Evolutionary conservation across 768 basidiomycete genomes (phyloP).

Genomic region (Exsudoporus frostii): DNA sequence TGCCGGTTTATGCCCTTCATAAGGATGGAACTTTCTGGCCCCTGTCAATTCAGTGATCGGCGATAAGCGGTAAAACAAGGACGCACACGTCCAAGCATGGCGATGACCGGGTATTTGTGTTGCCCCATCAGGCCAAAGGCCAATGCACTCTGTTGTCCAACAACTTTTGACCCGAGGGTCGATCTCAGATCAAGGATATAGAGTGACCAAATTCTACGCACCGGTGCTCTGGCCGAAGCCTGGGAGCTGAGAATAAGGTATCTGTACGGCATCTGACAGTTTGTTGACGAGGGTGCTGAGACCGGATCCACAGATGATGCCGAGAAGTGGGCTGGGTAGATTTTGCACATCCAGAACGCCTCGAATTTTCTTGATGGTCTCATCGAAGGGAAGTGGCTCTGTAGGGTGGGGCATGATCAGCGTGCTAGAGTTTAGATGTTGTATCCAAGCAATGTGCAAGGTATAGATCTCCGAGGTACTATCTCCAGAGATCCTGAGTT

Average conservation of each 20-base stretch:
- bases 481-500: background rate
- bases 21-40: slow-evolving; percentile 67
- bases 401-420: slow-evolving; percentile 12
- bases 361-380: slow-evolving; percentile 29
- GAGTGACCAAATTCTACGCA: slow-evolving; percentile 26
- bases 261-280: slow-evolving; percentile 51
- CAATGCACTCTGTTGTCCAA: slow-evolving; percentile 76
- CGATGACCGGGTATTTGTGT: slow-evolving; percentile 74
- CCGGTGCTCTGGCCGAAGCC: slow-evolving; percentile 81
- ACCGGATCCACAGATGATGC: slow-evolving; percentile 87
- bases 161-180: slow-evolving; percentile 44
- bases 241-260: slow-evolving; percentile 65
- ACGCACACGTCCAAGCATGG: slow-evolving; percentile 82
- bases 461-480: background rate
- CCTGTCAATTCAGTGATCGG: slow-evolving; percentile 3
- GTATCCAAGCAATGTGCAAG: background rate
- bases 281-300: slow-evolving; percentile 68
- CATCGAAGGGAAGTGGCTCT: slow-evolving; percentile 24
- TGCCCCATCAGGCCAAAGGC: slow-evolving; percentile 77
- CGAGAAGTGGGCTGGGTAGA: slow-evolving; percentile 61
- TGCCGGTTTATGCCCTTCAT: slow-evolving; percentile 74
- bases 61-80: background rate
- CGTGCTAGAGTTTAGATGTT: background rate
- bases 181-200: background rate
- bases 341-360: slow-evolving; percentile 23